A percentile compares a stretch with the other conserved stretches of the same genome.
Conservation (phyloP, 2,329 filamentous ascomycete genomes). For the Paramyrothecium roridum region DNA sequence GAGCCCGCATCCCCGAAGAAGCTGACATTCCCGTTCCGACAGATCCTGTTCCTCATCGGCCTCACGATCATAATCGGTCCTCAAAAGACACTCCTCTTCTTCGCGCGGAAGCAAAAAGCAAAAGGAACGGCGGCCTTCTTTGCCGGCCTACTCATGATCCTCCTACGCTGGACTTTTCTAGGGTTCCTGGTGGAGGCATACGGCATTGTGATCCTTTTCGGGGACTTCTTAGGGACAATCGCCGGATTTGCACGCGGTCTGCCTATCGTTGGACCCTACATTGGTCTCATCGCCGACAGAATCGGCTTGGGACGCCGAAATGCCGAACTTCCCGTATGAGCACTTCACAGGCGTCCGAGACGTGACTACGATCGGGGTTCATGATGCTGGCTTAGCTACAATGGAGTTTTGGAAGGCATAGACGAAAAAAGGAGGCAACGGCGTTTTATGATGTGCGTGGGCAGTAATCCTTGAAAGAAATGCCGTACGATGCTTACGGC, state of each 20-base stretch:
- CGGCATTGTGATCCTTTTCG: conserved; percentile 89
- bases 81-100: conserved; percentile 89
- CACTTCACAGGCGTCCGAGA: background rate
- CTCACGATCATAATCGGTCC: conserved; percentile 93
- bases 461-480: background rate
- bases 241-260: conserved; percentile 81
- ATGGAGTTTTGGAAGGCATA: background rate
- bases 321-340: conserved; percentile 72
- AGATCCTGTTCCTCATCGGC: conserved; percentile 98
- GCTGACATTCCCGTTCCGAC: conserved; percentile 12
- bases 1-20: background rate
- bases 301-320: conserved; percentile 68
- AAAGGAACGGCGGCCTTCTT: conserved; percentile 90
- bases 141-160: conserved; percentile 76
- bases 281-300: conserved; percentile 71
- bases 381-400: background rate
- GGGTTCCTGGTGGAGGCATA: conserved; percentile 91
- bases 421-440: background rate
- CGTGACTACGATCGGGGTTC: background rate
- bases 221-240: conserved; percentile 93
- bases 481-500: background rate
- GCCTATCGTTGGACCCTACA: conserved; percentile 82
- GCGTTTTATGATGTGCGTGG: background rate
- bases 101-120: conserved; percentile 87
- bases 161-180: conserved; percentile 85